Conservation (phyloP, 129 eudicot species). For the Centrapalus pauciflorus region DNA sequence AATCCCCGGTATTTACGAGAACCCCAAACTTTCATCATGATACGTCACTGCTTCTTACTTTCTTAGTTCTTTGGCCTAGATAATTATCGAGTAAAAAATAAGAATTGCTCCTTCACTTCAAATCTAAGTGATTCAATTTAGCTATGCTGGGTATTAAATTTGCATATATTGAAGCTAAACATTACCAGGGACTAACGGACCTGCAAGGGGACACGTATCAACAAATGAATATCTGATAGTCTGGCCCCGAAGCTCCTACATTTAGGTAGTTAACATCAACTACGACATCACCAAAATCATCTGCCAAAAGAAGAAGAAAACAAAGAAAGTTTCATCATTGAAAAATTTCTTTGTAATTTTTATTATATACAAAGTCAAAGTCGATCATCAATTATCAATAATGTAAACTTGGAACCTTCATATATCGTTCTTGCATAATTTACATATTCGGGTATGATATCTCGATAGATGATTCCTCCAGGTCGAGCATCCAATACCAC, state of each 20-base stretch:
- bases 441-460: conserved; percentile 81
- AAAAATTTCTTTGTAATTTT: neutral
- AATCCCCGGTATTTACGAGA: no score
- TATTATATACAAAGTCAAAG: neutral
- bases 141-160: no score
- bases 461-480: conserved; percentile 74
- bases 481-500: conserved; percentile 89
- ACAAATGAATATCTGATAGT: conserved; percentile 75
- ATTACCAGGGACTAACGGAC: no score
- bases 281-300: conserved; percentile 76
- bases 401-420: conserved; percentile 54
- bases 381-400: conserved; percentile 2
- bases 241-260: conserved; percentile 46
- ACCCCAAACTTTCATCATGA: no score
- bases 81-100: no score
- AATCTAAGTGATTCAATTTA: no score
- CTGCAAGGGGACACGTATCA: conserved; percentile 28
- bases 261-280: conserved; percentile 88
- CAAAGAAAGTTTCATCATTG: neutral
- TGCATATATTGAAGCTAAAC: no score
- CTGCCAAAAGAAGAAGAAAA: conserved; percentile 30
- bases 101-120: no score
- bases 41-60: no score
- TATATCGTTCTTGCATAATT: conserved; percentile 70
- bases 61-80: no score